These are phyloP conservation scores for Blumeriella jaapii DNA, from an alignment of 2,329 filamentous ascomycete species.

Conservation along the genomic window DNA sequence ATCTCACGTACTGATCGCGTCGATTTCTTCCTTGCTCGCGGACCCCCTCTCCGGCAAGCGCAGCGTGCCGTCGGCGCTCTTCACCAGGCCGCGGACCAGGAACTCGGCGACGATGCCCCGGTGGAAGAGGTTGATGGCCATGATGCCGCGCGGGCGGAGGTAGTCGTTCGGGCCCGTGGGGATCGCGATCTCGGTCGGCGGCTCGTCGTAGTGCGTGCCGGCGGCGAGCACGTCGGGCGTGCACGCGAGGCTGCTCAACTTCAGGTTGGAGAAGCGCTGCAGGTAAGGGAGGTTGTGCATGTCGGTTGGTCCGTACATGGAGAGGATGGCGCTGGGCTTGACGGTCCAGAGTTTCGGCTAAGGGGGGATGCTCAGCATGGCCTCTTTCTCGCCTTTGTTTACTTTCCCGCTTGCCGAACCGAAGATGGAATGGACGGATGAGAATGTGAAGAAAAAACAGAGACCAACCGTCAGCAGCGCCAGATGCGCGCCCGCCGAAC, in stretches of 20 bases:
- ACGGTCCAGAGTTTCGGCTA: conserved; percentile 15
- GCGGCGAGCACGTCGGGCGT: conserved; percentile 7
- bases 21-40: conserved; percentile 10
- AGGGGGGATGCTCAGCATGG: neutral
- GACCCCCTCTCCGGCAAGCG: conserved; percentile 8
- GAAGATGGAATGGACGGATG: no score
- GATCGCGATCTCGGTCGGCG: conserved; percentile 8
- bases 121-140: conserved; percentile 10
- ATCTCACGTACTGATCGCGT: conserved; percentile 15
- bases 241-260: no score
- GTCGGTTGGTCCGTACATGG: conserved; percentile 14
- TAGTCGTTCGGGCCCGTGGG: conserved; percentile 2
- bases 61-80: conserved; percentile 5
- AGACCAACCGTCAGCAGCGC: conserved; percentile 13
- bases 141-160: conserved; percentile 6
- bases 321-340: conserved; percentile 9
- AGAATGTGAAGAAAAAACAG: neutral
- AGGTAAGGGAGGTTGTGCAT: conserved; percentile 7
- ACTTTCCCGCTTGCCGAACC: no score
- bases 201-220: conserved; percentile 6
- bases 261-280: conserved; percentile 3
- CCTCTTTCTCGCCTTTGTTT: neutral
- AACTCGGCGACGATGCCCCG: conserved; percentile 9
- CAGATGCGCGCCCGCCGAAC: conserved; percentile 13
- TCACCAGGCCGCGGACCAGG: conserved; percentile 9